Evolutionary conservation across 2,329 filamentous ascomycete species (phyloP).

Genomic region (Neurospora crassa): DNA sequence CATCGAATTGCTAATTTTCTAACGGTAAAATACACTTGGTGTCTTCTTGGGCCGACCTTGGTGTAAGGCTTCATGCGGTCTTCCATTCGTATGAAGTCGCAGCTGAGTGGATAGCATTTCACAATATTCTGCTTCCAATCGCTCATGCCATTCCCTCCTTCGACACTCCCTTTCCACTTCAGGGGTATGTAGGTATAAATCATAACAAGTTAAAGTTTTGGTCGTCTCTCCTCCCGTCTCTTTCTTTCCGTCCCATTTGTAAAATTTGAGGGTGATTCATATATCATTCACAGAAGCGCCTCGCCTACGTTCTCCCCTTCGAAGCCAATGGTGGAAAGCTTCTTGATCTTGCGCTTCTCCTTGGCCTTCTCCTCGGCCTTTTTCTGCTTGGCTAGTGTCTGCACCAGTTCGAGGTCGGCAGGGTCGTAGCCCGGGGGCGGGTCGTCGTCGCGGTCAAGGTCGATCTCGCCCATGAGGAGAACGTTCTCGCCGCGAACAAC

Average conservation of each 20-base stretch:
- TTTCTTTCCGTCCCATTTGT: background rate
- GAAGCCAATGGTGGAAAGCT: slow-evolving; percentile 70
- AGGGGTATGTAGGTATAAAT: background rate
- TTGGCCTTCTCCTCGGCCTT: slow-evolving; percentile 57
- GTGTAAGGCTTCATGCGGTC: background rate
- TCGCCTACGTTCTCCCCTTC: slow-evolving; percentile 78
- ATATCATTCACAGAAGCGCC: slow-evolving; percentile 48
- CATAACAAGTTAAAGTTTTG: background rate
- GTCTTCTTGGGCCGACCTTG: background rate
- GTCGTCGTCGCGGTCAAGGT: slow-evolving; percentile 91
- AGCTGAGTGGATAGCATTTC: slow-evolving; percentile 38
- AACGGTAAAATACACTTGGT: background rate
- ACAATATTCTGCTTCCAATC: slow-evolving; percentile 50
- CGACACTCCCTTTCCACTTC: background rate
- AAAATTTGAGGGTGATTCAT: background rate
- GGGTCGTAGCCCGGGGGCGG: slow-evolving; percentile 59
- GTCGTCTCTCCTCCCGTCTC: background rate
- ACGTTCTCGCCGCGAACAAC: slow-evolving; percentile 95
- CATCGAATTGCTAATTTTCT: background rate
- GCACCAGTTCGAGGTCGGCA: slow-evolving; percentile 39
- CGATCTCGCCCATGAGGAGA: slow-evolving; percentile 89
- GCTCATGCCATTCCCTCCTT: slow-evolving; percentile 2
- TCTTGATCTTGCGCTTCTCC: slow-evolving; percentile 64
- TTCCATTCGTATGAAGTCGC: background rate
- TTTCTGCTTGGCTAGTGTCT: slow-evolving; percentile 62